Percentiles rank a stretch among this genome's conserved stretches.
phyloP scores from a whole-genome alignment of 2,329 filamentous ascomycete genomes.

The Colletotrichum godetiae region DNA sequence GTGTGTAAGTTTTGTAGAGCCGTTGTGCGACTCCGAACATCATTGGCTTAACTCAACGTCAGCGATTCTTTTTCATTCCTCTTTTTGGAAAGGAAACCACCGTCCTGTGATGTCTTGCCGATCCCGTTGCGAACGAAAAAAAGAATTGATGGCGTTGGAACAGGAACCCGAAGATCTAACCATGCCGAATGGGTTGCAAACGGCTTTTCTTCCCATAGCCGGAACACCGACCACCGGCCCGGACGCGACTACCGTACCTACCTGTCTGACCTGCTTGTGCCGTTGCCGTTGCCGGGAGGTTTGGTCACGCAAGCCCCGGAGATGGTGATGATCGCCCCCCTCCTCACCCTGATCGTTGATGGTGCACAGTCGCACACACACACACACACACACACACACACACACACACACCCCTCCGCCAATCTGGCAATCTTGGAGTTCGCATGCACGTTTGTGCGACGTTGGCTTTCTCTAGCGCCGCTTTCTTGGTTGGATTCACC shows the following conservation, averaged over 20 bases:
- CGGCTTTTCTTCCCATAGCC: too few species aligned
- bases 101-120: neutral
- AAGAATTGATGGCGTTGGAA: neutral
- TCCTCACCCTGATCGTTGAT: neutral
- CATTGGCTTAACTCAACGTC: neutral
- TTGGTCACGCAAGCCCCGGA: neutral
- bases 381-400: too few species aligned
- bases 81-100: neutral
- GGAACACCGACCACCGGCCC: neutral
- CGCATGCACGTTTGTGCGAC: neutral
- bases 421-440: neutral
- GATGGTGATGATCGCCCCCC: slow-evolving; percentile 6
- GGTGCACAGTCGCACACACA: too few species aligned
- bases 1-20: neutral
- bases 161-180: neutral
- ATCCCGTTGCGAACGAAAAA: neutral
- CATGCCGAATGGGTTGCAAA: neutral
- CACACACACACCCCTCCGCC: too few species aligned
- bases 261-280: neutral
- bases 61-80: neutral
- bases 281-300: neutral
- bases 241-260: too few species aligned
- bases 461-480: too few species aligned
- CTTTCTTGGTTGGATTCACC: too few species aligned
- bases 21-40: neutral